Percentiles rank a stretch among this genome's conserved stretches.
Conservation (phyloP, 306 rosid genomes). For the Cyamopsis tetragonoloba region DNA sequence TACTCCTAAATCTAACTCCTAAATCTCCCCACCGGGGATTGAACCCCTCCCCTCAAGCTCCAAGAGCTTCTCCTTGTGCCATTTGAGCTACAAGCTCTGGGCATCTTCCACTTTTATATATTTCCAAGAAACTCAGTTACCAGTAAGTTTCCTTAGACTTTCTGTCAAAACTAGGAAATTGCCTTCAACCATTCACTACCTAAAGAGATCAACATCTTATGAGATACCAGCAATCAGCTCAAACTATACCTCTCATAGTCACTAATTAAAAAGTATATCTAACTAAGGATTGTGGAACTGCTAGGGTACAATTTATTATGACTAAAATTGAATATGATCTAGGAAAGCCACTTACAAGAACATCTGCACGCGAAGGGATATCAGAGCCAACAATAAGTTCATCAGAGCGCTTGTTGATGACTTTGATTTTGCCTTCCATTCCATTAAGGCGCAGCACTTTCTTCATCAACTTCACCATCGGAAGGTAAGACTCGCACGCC, state of each 20-base stretch:
- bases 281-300: background rate
- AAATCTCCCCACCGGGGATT: too few species aligned
- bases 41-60: too few species aligned
- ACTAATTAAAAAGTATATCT: background rate
- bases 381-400: constrained; percentile 68
- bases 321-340: background rate
- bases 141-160: too few species aligned
- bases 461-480: constrained; percentile 90
- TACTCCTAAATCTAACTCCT: too few species aligned
- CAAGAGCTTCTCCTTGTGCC: too few species aligned
- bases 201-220: background rate
- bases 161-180: too few species aligned
- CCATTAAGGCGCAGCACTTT: constrained; percentile 65
- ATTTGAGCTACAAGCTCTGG: too few species aligned
- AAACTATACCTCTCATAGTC: background rate
- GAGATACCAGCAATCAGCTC: constrained; percentile 9
- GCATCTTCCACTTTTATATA: too few species aligned
- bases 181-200: too few species aligned
- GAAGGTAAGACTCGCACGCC: constrained; percentile 96
- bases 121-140: too few species aligned
- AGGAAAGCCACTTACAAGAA: constrained; percentile 53
- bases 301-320: background rate
- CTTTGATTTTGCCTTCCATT: constrained; percentile 54
- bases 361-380: constrained; percentile 62
- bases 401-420: constrained; percentile 85